phyloP scores from a whole-genome alignment of 257 asterid species.

The Solanum piurae region DNA sequence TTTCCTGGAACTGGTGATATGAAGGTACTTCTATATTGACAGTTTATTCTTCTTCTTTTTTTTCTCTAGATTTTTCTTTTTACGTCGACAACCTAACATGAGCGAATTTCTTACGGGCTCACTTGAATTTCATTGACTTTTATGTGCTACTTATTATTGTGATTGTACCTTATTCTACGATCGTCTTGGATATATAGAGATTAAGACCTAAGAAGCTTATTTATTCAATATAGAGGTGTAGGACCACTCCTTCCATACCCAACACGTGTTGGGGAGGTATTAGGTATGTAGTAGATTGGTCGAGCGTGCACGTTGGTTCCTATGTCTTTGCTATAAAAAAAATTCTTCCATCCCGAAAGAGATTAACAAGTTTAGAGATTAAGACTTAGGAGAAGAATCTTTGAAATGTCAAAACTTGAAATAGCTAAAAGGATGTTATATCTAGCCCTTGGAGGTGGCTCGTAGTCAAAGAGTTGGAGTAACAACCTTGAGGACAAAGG shows the following conservation, averaged over 20 bases:
- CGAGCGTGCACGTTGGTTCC: not conserved
- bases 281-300: not conserved
- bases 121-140: not conserved
- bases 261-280: not conserved
- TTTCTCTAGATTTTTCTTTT: not conserved
- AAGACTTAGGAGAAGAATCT: not conserved
- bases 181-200: not conserved
- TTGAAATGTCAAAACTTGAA: not conserved
- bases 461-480: not conserved
- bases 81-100: not conserved
- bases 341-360: not conserved
- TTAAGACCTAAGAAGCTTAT: not conserved
- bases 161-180: not conserved
- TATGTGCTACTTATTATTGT: not conserved
- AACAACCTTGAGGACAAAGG: not conserved
- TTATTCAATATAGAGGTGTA: not conserved
- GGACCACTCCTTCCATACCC: not conserved
- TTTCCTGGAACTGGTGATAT: slow-evolving; percentile 98
- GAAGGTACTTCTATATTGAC: slow-evolving; percentile 51
- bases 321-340: not conserved
- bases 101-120: not conserved
- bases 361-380: not conserved
- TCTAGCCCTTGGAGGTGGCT: not conserved
- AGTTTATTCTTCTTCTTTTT: not conserved
- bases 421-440: not conserved